A percentile compares a stretch with the other conserved stretches of the same genome.
These are phyloP conservation scores for Allantophomopsis lycopodina DNA, from an alignment of 2,329 filamentous ascomycete genomes.

Conservation along the genomic window DNA sequence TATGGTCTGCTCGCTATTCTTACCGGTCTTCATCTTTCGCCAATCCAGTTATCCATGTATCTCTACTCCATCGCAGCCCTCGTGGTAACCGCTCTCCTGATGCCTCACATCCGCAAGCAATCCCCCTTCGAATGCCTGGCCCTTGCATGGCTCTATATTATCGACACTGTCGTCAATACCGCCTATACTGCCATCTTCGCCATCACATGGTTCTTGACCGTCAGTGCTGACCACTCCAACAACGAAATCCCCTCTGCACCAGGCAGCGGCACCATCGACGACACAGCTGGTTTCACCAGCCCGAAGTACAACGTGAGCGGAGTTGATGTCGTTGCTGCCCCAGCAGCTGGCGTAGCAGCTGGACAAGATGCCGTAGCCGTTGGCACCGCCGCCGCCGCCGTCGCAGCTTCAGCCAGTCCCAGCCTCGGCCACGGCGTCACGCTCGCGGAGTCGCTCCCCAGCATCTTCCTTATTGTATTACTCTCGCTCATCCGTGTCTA, in stretches of 20 bases:
- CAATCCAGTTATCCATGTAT: conserved; percentile 81
- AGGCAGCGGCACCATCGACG: conserved; percentile 30
- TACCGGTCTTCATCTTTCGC: conserved; percentile 72
- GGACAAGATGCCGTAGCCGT: conserved; percentile 40
- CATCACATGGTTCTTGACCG: conserved; percentile 72
- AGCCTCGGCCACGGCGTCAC: conserved; percentile 50
- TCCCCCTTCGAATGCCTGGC: conserved; percentile 67
- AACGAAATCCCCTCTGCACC: conserved; percentile 24
- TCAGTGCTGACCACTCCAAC: conserved; percentile 22
- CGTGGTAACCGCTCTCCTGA: conserved; percentile 51
- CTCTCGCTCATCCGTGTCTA: conserved; percentile 71
- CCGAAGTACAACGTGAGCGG: conserved; percentile 45
- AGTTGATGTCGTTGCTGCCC: conserved; percentile 37
- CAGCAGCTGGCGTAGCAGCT: conserved; percentile 25
- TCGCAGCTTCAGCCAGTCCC: conserved; percentile 23
- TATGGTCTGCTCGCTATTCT: conserved; percentile 83
- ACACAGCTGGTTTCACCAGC: conserved; percentile 50
- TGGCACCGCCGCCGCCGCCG: conserved; percentile 19
- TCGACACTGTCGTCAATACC: conserved; percentile 73
- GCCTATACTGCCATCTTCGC: conserved; percentile 74
- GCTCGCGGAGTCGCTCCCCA: conserved; percentile 55
- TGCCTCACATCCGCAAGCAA: conserved; percentile 68
- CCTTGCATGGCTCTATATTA: conserved; percentile 72
- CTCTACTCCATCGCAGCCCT: conserved; percentile 70
- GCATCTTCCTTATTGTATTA: conserved; percentile 60